Conservation (phyloP, 352 stramenopile species). For the Globisporangium alternatum region DNA sequence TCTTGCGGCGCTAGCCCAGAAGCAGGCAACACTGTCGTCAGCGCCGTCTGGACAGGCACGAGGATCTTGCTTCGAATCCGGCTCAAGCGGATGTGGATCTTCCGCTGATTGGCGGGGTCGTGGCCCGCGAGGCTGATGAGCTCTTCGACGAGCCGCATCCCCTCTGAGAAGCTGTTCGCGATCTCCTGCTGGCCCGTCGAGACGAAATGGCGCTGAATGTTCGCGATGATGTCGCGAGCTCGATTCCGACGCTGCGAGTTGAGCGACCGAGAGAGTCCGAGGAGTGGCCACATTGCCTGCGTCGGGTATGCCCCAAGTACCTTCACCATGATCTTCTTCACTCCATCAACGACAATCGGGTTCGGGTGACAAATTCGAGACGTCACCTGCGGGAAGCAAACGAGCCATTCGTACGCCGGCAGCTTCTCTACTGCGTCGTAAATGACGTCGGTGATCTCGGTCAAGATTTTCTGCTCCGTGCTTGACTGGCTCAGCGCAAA, state of each 20-base stretch:
- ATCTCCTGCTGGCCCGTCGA: conserved; percentile 59
- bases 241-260: conserved; percentile 67
- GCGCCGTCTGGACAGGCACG: conserved; percentile 71
- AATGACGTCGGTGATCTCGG: conserved; percentile 64
- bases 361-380: conserved; percentile 93
- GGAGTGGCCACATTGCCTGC: conserved; percentile 96
- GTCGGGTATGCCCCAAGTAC: conserved; percentile 94
- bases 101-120: conserved; percentile 75
- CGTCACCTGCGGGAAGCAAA: conserved; percentile 97
- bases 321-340: conserved; percentile 92
- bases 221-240: conserved; percentile 62
- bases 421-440: conserved; percentile 51
- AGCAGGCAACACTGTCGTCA: conserved; percentile 73
- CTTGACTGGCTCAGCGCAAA: conserved; percentile 51
- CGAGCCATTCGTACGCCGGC: conserved; percentile 95
- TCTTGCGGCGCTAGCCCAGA: conserved; percentile 59
- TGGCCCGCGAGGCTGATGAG: conserved; percentile 93
- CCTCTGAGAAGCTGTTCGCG: conserved; percentile 83
- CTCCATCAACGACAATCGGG: conserved; percentile 76
- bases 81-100: conserved; percentile 75
- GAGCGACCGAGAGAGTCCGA: conserved; percentile 92
- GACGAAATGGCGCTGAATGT: conserved; percentile 64
- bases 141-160: conserved; percentile 90
- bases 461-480: conserved; percentile 56
- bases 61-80: conserved; percentile 72